These are phyloP conservation scores for Leishmania guyanensis DNA, from an alignment of 208 protist genomes.

Conservation along the genomic window DNA sequence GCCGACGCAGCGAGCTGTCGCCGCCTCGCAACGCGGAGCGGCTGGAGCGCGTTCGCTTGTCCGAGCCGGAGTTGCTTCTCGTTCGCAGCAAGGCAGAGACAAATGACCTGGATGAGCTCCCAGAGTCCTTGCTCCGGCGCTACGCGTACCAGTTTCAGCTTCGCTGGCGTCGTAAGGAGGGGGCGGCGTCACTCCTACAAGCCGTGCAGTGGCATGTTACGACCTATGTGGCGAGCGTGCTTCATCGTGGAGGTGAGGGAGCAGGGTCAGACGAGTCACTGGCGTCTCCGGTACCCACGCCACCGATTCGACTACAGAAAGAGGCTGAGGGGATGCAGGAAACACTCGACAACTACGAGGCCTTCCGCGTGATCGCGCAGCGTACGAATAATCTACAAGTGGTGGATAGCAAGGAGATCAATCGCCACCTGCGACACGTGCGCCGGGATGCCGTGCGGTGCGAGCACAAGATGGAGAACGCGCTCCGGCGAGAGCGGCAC, in stretches of 20 bases:
- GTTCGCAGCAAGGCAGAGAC: constrained; percentile 55
- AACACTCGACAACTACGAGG: constrained; percentile 87
- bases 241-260: constrained; percentile 14
- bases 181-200: constrained; percentile 67
- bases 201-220: constrained; percentile 86
- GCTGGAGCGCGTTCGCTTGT: constrained; percentile 66
- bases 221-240: constrained; percentile 51
- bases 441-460: constrained; percentile 49
- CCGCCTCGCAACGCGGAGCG: constrained; percentile 44
- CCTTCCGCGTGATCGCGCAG: constrained; percentile 88
- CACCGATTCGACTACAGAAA: constrained; percentile 66
- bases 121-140: constrained; percentile 78
- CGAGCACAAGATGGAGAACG: constrained; percentile 59
- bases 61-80: constrained; percentile 66
- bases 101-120: constrained; percentile 83
- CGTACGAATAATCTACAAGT: constrained; percentile 90
- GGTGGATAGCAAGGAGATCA: constrained; percentile 90
- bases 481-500: constrained; percentile 65
- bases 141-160: constrained; percentile 89
- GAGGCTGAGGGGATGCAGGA: constrained; percentile 78
- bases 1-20: constrained; percentile 13
- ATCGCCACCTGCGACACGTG: constrained; percentile 74
- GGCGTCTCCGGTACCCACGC: constrained; percentile 46
- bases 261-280: constrained; percentile 6
- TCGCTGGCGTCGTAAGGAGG: constrained; percentile 65